These are phyloP conservation scores for Lachnellula subtilissima DNA, from an alignment of 2,329 filamentous ascomycete species.

Conservation along the genomic window DNA sequence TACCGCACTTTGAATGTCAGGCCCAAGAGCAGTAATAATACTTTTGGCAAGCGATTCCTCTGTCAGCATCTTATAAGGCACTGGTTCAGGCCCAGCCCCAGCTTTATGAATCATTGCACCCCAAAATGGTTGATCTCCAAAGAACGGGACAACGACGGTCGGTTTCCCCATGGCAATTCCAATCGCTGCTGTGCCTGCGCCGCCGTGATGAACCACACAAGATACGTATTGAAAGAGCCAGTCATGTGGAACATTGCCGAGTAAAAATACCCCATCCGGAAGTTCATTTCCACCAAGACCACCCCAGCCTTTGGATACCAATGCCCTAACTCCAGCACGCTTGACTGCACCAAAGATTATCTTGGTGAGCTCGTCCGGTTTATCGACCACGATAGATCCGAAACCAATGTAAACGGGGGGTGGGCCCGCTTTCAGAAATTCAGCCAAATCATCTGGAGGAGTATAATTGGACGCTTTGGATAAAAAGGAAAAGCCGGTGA, in stretches of 20 bases:
- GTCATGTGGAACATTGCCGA: conserved; percentile 71
- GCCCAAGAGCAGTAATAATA: conserved; percentile 60
- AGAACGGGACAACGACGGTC: conserved; percentile 69
- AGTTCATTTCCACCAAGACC: conserved; percentile 52
- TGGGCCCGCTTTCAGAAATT: conserved; percentile 52
- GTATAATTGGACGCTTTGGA: conserved; percentile 52
- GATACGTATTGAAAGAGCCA: conserved; percentile 67
- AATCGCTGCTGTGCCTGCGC: conserved; percentile 70
- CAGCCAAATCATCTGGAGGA: conserved; percentile 49
- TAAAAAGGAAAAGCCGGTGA: conserved; percentile 74
- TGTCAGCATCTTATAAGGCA: conserved; percentile 64
- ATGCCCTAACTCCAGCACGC: conserved; percentile 59
- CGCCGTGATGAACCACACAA: conserved; percentile 67
- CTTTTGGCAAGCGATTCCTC: conserved; percentile 61
- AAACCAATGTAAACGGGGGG: conserved; percentile 70
- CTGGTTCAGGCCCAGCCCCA: conserved; percentile 59
- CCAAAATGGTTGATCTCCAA: conserved; percentile 76
- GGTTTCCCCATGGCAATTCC: conserved; percentile 66
- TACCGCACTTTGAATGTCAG: conserved; percentile 54
- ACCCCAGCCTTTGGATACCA: conserved; percentile 73
- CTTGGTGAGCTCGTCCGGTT: conserved; percentile 61
- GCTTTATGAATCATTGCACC: conserved; percentile 61
- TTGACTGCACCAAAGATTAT: conserved; percentile 66
- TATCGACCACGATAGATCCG: conserved; percentile 69
- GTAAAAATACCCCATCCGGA: conserved; percentile 63